phyloP scores from a whole-genome alignment of 2,329 filamentous ascomycete species.

The Fusarium nodosum region DNA sequence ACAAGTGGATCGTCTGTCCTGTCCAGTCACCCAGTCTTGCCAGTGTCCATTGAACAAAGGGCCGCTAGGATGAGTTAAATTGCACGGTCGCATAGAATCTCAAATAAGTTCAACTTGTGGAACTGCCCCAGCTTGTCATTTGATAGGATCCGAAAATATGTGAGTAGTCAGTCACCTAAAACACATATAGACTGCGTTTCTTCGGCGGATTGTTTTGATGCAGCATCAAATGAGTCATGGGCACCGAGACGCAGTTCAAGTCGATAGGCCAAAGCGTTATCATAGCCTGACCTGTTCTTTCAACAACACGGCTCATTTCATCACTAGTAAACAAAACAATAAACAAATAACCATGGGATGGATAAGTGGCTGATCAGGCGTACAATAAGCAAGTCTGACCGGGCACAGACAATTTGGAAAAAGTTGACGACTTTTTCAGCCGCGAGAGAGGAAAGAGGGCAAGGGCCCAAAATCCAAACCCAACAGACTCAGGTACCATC shows the following conservation, averaged over 20 bases:
- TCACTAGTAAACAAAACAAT: conserved; percentile 6
- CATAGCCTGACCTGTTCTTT: background rate
- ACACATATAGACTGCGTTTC: background rate
- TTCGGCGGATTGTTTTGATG: conserved; percentile 3
- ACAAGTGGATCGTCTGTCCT: conserved; percentile 12
- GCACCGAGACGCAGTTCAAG: conserved; percentile 14
- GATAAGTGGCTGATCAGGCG: conserved; percentile 18
- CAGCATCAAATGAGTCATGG: conserved; percentile 9
- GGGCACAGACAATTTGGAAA: conserved; percentile 17
- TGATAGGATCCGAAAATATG: conserved; percentile 37
- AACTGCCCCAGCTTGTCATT: conserved; percentile 40
- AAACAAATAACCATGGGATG: conserved; percentile 1
- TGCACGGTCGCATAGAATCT: conserved; percentile 39
- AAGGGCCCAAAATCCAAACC: conserved; percentile 38
- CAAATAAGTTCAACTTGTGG: conserved; percentile 44
- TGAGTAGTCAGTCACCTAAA: conserved; percentile 12
- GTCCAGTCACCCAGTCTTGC: background rate
- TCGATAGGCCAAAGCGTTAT: conserved; percentile 12
- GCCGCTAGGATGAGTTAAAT: conserved; percentile 27
- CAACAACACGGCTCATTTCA: conserved; percentile 13
- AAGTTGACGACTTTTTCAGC: conserved; percentile 21
- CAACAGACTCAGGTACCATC: conserved; percentile 36
- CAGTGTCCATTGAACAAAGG: conserved; percentile 12
- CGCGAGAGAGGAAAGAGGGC: conserved; percentile 41
- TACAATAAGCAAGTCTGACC: conserved; percentile 16